These are phyloP conservation scores for Neurospora hispaniola DNA, from an alignment of 495 filamentous ascomycete genomes.

Conservation along the genomic window DNA sequence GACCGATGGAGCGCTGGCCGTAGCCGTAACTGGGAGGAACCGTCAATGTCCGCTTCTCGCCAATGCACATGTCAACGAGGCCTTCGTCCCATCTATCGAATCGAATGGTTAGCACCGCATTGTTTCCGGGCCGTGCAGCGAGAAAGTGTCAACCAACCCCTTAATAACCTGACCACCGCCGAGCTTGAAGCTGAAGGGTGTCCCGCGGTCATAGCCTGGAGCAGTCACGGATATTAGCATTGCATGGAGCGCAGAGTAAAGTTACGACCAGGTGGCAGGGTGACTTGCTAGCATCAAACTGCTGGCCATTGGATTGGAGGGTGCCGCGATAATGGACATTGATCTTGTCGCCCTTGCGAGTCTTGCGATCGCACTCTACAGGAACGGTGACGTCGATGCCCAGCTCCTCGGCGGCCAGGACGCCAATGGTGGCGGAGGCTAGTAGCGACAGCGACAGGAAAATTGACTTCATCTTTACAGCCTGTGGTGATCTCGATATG, in stretches of 20 bases:
- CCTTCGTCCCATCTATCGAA: conserved; percentile 71
- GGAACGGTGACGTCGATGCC: conserved; percentile 64
- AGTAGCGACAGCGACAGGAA: conserved; percentile 46
- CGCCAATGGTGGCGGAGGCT: conserved; percentile 39
- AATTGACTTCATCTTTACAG: conserved; percentile 40
- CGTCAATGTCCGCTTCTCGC: conserved; percentile 82
- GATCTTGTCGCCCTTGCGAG: conserved; percentile 65
- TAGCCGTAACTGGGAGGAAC: conserved; percentile 85
- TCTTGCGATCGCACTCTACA: conserved; percentile 60
- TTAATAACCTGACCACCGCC: conserved; percentile 78
- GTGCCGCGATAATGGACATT: conserved; percentile 82
- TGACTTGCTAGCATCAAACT: conserved; percentile 47
- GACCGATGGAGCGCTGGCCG: conserved; percentile 61
- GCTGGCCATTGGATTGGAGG: conserved; percentile 43
- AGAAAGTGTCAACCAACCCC: conserved; percentile 42
- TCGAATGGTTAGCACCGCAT: conserved; percentile 10
- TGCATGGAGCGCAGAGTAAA: conserved; percentile 2
- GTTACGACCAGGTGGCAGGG: background rate
- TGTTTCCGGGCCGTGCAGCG: background rate
- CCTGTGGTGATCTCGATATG: background rate
- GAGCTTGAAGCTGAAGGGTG: conserved; percentile 67
- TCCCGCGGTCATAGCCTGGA: conserved; percentile 55
- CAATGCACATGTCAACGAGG: conserved; percentile 89
- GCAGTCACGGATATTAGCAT: conserved; percentile 21
- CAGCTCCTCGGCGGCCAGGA: conserved; percentile 45